Evolutionary conservation across 2,329 filamentous ascomycete species (phyloP).

Genomic region (Fusarium sp.): DNA sequence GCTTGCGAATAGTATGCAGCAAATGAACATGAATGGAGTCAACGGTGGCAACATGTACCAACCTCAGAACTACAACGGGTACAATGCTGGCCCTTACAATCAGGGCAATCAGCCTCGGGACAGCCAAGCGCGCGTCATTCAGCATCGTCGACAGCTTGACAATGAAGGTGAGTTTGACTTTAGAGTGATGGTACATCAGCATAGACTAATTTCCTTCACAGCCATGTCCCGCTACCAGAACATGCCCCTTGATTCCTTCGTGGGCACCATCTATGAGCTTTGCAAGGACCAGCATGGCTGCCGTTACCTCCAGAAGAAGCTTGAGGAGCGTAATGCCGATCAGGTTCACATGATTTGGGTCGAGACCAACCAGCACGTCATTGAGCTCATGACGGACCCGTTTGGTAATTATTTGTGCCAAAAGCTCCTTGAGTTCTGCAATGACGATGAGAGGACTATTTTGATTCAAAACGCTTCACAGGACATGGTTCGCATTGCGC

Average conservation of each 20-base stretch:
- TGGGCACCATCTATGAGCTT: constrained; percentile 85
- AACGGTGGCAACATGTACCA: constrained; percentile 61
- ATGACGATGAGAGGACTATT: constrained; percentile 91
- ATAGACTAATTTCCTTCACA: constrained; percentile 50
- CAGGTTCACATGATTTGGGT: constrained; percentile 93
- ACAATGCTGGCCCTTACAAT: constrained; percentile 61
- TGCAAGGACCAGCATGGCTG: constrained; percentile 99
- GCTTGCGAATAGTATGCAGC: constrained; percentile 75
- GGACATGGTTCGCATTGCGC: constrained; percentile 89
- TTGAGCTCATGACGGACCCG: constrained; percentile 98
- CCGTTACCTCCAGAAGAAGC: constrained; percentile 94
- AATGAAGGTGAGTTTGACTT: constrained; percentile 68
- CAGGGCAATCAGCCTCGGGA: constrained; percentile 71
- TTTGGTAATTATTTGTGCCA: constrained; percentile 99
- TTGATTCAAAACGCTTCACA: constrained; percentile 90
- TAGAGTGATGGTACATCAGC: neutral
- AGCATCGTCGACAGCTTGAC: constrained; percentile 79
- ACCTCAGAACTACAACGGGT: constrained; percentile 68
- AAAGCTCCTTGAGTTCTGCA: constrained; percentile 95
- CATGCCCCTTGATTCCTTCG: constrained; percentile 81
- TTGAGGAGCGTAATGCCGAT: constrained; percentile 87
- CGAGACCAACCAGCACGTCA: constrained; percentile 92
- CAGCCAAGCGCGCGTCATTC: constrained; percentile 79
- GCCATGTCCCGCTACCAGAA: constrained; percentile 86
- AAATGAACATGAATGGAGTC: constrained; percentile 66